These are phyloP conservation scores for Chrysanthemum lavandulifolium DNA, from an alignment of 129 eudicot genomes.

Conservation along the genomic window DNA sequence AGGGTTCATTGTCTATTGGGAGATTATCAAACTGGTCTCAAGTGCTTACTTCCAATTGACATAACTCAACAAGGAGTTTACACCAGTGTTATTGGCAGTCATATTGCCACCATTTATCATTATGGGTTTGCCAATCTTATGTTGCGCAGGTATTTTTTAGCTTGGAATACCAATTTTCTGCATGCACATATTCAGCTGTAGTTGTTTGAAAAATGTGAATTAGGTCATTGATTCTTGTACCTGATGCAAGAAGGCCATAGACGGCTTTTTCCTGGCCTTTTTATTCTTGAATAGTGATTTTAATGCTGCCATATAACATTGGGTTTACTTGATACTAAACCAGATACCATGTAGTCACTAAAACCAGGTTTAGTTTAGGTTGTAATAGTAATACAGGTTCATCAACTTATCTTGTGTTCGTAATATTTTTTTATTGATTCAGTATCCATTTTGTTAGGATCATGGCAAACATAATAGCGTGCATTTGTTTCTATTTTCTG, in stretches of 20 bases:
- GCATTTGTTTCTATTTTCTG: neutral
- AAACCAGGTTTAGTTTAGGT: neutral
- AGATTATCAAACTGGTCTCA: conserved; percentile 91
- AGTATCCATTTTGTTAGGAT: no score
- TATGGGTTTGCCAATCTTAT: conserved; percentile 98
- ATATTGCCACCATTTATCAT: conserved; percentile 87
- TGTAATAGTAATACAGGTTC: neutral
- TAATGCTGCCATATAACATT: neutral
- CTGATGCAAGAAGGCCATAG: no score
- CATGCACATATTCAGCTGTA: neutral
- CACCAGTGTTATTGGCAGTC: conserved; percentile 90
- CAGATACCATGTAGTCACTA: neutral
- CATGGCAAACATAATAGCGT: no score
- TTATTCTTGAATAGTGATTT: neutral
- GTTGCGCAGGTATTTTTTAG: conserved; percentile 66
- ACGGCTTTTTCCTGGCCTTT: no score
- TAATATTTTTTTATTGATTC: no score
- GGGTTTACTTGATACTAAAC: neutral
- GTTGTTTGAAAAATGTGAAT: no score
- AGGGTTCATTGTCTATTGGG: conserved; percentile 96
- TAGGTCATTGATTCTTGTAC: no score
- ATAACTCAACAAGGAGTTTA: conserved; percentile 89
- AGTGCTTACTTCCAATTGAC: conserved; percentile 90
- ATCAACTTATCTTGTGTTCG: no score
- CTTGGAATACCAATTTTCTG: neutral